Percentiles rank a stretch among this genome's conserved stretches.
Conservation (phyloP, 2,329 filamentous ascomycete genomes). For the Leptographium procerum region DNA sequence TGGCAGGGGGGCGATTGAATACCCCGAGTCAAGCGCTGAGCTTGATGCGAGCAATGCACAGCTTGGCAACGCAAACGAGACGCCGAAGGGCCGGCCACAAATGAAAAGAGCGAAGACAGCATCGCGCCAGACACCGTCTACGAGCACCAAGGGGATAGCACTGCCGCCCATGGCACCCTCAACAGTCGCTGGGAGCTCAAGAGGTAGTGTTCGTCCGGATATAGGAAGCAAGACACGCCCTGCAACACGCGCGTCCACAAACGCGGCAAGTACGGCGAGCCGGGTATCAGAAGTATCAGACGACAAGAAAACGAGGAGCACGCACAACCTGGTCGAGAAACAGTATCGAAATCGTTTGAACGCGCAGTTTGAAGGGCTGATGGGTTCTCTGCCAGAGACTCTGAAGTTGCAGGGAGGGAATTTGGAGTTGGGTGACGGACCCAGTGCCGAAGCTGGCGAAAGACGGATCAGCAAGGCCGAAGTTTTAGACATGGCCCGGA, state of each 20-base stretch:
- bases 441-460: constrained; percentile 13
- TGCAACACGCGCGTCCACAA: constrained; percentile 18
- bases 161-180: neutral
- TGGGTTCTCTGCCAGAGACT: constrained; percentile 11
- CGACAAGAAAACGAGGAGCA: constrained; percentile 1
- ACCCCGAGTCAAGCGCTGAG: neutral
- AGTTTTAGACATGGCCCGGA: constrained; percentile 23
- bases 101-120: neutral
- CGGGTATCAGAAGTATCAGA: constrained; percentile 15
- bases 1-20: neutral
- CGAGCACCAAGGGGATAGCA: neutral
- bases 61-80: neutral
- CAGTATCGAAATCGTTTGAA: constrained; percentile 14
- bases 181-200: neutral
- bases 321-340: constrained; percentile 14
- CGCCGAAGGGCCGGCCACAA: neutral
- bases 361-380: constrained; percentile 11
- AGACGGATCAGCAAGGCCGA: constrained; percentile 24
- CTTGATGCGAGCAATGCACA: neutral
- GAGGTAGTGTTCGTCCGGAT: neutral
- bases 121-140: no score
- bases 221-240: constrained; percentile 16
- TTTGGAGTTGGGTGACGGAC: neutral
- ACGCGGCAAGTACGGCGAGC: constrained; percentile 15
- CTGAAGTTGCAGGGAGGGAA: neutral